These are phyloP conservation scores for Rhodotorula glutinis DNA, from an alignment of 1,284 basidiomycete genomes.

Conservation along the genomic window DNA sequence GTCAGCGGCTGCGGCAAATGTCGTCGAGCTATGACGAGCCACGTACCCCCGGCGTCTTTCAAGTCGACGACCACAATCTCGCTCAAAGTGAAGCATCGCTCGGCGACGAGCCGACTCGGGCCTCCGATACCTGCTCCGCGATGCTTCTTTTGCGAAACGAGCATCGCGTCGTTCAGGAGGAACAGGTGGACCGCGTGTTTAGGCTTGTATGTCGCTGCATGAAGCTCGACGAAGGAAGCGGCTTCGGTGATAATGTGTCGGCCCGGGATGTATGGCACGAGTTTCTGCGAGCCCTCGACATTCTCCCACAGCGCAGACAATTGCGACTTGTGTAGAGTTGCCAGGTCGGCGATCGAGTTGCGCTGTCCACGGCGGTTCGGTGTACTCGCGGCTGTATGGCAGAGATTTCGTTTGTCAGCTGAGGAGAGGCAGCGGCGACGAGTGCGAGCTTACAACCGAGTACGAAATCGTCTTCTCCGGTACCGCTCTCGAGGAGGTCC, in stretches of 20 bases:
- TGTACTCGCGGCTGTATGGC: constrained; percentile 38
- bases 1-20: constrained; percentile 14
- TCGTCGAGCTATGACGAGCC: constrained; percentile 18
- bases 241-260: constrained; percentile 87
- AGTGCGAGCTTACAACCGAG: constrained; percentile 11
- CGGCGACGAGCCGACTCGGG: constrained; percentile 70
- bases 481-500: constrained; percentile 76
- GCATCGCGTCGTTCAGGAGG: constrained; percentile 82
- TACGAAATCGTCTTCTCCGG: constrained; percentile 38
- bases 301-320: constrained; percentile 85
- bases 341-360: constrained; percentile 86
- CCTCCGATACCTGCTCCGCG: constrained; percentile 56
- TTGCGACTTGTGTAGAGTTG: constrained; percentile 88
- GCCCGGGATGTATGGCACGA: constrained; percentile 82
- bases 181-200: constrained; percentile 84
- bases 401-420: constrained; percentile 53
- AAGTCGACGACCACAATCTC: constrained; percentile 93
- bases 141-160: constrained; percentile 65
- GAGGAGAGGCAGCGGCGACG: no score
- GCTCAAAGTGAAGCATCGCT: constrained; percentile 83
- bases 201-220: constrained; percentile 92
- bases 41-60: constrained; percentile 82
- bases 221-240: constrained; percentile 77
- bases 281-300: constrained; percentile 95
- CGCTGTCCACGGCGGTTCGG: constrained; percentile 55